phyloP scores from a whole-genome alignment of 805 yeast species.

The Wickerhamomyces bovis region DNA sequence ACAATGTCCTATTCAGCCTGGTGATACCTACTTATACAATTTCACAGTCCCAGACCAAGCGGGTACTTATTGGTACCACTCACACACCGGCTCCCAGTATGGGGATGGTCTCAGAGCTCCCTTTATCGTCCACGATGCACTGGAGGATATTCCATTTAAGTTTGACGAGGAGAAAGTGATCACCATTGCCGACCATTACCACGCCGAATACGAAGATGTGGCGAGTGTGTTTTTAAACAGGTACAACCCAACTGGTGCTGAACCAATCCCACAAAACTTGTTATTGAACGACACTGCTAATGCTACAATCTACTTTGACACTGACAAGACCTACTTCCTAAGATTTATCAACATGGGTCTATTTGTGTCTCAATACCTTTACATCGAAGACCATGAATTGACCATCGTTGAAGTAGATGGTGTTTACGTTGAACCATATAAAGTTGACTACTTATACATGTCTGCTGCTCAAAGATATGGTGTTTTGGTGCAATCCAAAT shows the following conservation, averaged over 20 bases:
- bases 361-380: slow-evolving; percentile 67
- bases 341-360: slow-evolving; percentile 64
- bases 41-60: slow-evolving; percentile 62
- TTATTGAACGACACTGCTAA: slow-evolving; percentile 62
- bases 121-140: slow-evolving; percentile 53
- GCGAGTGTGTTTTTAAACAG: slow-evolving; percentile 46
- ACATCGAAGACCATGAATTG: slow-evolving; percentile 65
- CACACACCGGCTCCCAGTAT: slow-evolving; percentile 72
- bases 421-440: slow-evolving; percentile 52
- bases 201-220: slow-evolving; percentile 42
- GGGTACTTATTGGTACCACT: slow-evolving; percentile 84
- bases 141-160: slow-evolving; percentile 39
- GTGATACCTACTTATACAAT: slow-evolving; percentile 60
- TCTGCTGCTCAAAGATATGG: slow-evolving; percentile 82
- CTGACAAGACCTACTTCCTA: slow-evolving; percentile 56
- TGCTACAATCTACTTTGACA: slow-evolving; percentile 47
- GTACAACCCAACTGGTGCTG: slow-evolving; percentile 81
- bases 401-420: slow-evolving; percentile 70
- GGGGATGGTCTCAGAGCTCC: slow-evolving; percentile 74
- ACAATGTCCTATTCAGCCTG: slow-evolving; percentile 74
- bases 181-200: slow-evolving; percentile 61
- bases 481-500: slow-evolving; percentile 56
- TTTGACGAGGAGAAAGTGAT: slow-evolving; percentile 59
- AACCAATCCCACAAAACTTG: slow-evolving; percentile 67
- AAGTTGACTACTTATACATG: slow-evolving; percentile 50